Evolutionary conservation across 805 yeast genomes (phyloP).

Genomic region (Starmerella lactis-condensi): DNA sequence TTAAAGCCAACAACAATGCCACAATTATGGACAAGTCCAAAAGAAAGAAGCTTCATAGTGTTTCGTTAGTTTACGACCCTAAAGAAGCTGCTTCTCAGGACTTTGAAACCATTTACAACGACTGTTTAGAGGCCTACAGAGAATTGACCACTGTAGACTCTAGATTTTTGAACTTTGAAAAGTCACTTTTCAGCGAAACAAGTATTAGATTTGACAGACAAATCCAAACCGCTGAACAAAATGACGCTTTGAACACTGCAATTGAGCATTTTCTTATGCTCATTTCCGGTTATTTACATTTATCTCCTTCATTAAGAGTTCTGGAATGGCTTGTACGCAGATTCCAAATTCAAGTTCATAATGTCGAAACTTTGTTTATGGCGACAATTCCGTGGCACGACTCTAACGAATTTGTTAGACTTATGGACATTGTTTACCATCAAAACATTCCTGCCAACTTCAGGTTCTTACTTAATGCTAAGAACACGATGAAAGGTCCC

Average conservation of each 20-base stretch:
- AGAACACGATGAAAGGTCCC: slow-evolving; percentile 44
- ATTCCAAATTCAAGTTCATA: slow-evolving; percentile 63
- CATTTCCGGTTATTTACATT: slow-evolving; percentile 55
- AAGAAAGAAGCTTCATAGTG: slow-evolving; percentile 71
- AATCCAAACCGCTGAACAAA: slow-evolving; percentile 62
- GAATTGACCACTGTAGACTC: slow-evolving; percentile 55
- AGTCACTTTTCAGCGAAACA: slow-evolving; percentile 65
- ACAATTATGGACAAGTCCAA: slow-evolving; percentile 70
- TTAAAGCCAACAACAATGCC: slow-evolving; percentile 32
- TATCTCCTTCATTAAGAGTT: slow-evolving; percentile 61
- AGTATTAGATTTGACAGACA: slow-evolving; percentile 64
- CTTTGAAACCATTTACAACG: slow-evolving; percentile 57
- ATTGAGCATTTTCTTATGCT: slow-evolving; percentile 56
- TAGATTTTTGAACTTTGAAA: slow-evolving; percentile 52
- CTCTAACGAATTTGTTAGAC: slow-evolving; percentile 52
- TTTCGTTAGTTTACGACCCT: slow-evolving; percentile 72
- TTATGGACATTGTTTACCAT: slow-evolving; percentile 50
- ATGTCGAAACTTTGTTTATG: slow-evolving; percentile 52
- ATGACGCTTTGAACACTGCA: slow-evolving; percentile 54
- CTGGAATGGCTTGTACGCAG: slow-evolving; percentile 91
- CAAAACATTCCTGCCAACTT: slow-evolving; percentile 54
- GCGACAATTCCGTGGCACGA: slow-evolving; percentile 67
- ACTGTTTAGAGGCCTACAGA: slow-evolving; percentile 55
- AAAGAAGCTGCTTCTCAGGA: slow-evolving; percentile 89
- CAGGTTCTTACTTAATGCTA: slow-evolving; percentile 49